Evolutionary conservation across 2,329 filamentous ascomycete species (phyloP).

Genomic region (Exophiala bonariae): DNA sequence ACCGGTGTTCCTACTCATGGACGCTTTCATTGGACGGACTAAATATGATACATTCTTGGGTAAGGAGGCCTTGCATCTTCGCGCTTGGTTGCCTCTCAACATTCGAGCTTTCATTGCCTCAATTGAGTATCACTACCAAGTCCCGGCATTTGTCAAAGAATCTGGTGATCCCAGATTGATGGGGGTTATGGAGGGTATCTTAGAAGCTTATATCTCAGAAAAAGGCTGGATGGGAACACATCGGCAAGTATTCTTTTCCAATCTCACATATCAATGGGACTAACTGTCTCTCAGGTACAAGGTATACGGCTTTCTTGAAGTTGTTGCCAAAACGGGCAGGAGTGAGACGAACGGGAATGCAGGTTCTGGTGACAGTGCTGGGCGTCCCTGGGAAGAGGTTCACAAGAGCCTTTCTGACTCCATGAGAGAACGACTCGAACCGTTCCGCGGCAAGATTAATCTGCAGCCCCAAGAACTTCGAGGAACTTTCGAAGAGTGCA

Average conservation of each 20-base stretch:
- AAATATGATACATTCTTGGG: conserved; percentile 12
- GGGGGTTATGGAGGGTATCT: conserved; percentile 19
- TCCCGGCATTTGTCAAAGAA: conserved; percentile 14
- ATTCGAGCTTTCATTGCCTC: conserved; percentile 20
- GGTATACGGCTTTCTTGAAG: conserved; percentile 19
- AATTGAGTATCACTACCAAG: conserved; percentile 17
- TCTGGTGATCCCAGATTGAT: conserved; percentile 18
- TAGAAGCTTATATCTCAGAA: conserved; percentile 17
- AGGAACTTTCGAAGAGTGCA: conserved; percentile 18
- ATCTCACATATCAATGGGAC: background rate
- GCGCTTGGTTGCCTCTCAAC: conserved; percentile 16
- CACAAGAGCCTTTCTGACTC: conserved; percentile 20
- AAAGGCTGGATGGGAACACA: conserved; percentile 18
- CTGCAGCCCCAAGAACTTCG: conserved; percentile 14
- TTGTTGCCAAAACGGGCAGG: conserved; percentile 18
- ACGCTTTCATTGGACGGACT: conserved; percentile 15
- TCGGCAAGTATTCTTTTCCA: conserved; percentile 2
- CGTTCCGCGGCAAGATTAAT: conserved; percentile 16
- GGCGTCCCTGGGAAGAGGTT: conserved; percentile 18
- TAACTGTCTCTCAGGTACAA: conserved; percentile 8
- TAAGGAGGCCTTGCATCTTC: conserved; percentile 12
- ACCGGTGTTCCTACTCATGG: conserved; percentile 18
- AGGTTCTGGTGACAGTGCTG: conserved; percentile 12
- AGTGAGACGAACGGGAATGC: conserved; percentile 20
- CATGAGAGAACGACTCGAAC: conserved; percentile 18